These are phyloP conservation scores for Cyberlindnera petersonii DNA, from an alignment of 805 yeast species.

Conservation along the genomic window DNA sequence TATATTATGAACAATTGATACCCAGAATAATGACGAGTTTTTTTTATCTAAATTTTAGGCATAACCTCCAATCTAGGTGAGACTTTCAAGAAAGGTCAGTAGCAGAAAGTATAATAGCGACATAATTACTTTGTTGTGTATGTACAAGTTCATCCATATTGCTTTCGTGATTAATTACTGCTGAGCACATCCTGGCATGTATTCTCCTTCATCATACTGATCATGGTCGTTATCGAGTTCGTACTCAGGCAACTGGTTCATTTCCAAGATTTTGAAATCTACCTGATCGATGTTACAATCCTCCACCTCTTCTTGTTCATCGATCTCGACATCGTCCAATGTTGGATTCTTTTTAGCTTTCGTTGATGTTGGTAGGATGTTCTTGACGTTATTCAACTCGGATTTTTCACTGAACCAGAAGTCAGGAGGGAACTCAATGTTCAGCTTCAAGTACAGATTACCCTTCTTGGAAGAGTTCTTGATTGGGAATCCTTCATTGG, in stretches of 20 bases:
- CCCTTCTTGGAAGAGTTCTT: conserved; percentile 43
- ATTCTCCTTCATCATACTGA: conserved; percentile 14
- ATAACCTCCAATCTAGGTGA: too few species aligned
- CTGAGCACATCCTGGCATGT: conserved; percentile 38
- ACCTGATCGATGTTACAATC: conserved; percentile 20
- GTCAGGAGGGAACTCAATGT: conserved; percentile 78
- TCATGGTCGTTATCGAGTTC: conserved; percentile 17
- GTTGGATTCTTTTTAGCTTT: conserved; percentile 29
- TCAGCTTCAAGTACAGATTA: conserved; percentile 65
- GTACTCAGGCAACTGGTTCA: conserved; percentile 10
- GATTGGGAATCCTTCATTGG: conserved; percentile 83
- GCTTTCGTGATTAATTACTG: conserved; percentile 26
- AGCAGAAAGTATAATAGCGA: too few species aligned
- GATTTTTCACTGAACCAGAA: conserved; percentile 77
- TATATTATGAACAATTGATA: neutral
- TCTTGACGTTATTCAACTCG: conserved; percentile 52
- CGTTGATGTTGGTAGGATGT: conserved; percentile 45
- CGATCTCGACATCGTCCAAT: conserved; percentile 27
- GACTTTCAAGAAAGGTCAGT: too few species aligned
- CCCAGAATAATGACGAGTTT: neutral
- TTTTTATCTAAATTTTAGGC: too few species aligned
- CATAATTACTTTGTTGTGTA: neutral
- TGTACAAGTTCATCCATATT: neutral
- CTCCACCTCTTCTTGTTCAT: conserved; percentile 7
- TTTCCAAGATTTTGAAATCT: conserved; percentile 14